Base-by-base conservation (phyloP, 225 moss, liverwort and hornwort species). In the Anthoceros angustus region DNA sequence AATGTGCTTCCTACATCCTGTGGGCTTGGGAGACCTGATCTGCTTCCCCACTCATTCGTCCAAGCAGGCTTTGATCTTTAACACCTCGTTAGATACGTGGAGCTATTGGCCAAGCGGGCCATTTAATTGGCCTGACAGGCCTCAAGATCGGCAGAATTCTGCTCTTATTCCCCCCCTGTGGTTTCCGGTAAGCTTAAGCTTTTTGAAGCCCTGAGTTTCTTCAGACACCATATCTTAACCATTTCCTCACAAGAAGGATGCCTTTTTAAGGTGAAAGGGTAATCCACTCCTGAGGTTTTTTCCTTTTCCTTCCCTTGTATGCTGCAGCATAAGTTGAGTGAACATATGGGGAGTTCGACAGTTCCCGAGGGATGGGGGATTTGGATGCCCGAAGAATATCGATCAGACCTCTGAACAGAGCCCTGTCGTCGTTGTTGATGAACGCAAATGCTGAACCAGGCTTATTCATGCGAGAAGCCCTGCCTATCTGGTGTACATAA, bases 401-500 rank as follows among this genome's bases (percentile, higher is more conserved):
- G 42, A 88, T 74, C 63, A 91, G 77, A 66, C 86, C 83, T 75
- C 83, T 88, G 61, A 95, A 95, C 9, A 86, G 70, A 61, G 80
- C 65, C 74, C 83, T 95, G 61, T 86, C 79, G 65, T 91, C 90
- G 66, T 82, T 83, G 62, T 95, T 86, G 66, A 95, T 71, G 61
- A 95, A 95, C 11, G 90, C 88, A 84, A 95, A 80, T 6, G 94
- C 94, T 68, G 85, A 85, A 39, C 94, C 91, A 40, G 82, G 74
- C 42, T 75, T 79, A 16, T 88, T 86, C 23, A 95, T 83, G 69
- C 86, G 79, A 61, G 94, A 95, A 20, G 94, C 86, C 70, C 94
- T 81, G 65, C 94, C 94, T 74, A 95, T 84, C 74, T 91, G 85
- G 77, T 95, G 94, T 67, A 95, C 76, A 10, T 95, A 95, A 68